Evolutionary conservation across 441 rosid genomes (phyloP), one percentile per base, ranked within the genome.

Genomic region (Pelargonium australe): DNA sequence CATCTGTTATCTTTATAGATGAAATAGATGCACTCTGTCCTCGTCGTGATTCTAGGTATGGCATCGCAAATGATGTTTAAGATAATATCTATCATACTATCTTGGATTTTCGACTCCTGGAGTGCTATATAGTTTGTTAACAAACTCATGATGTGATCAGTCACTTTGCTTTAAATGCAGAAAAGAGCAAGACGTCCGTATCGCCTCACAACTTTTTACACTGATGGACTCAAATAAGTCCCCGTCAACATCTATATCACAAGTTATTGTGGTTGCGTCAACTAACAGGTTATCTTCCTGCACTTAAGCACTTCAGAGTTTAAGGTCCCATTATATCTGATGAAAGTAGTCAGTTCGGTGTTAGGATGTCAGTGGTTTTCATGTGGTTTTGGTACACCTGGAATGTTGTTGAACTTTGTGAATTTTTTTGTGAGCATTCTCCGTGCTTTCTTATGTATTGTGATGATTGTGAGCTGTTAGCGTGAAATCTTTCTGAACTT

Each of bases 21-120:
- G 99, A 95, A 78, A 86, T 95, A 40, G 97, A 95, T 72, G 94
- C 86, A 13, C 83, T 95, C 20, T 95, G 94, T 75, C 96, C 96
- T 74, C 89, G 84, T 2, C 95, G 92, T 72, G 85, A 76, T 83
- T 84, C 85, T 71, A 80, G 93, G 98, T 89, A 78, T 68, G 69
- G 13, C 65, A 62, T 19, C 67, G 8, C 14, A 37, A 19, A 0
- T 62, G 40, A 53, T 49, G 19, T 13, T 60, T 2, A 53, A 68
- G 13, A 31, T n/a, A 63, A 34, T 72, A 8, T 60, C 2, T 10
- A 60, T 4, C 63, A 6, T 11, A 9, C 8, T 20, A 34, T 10
- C 63, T 7, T 58, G 7, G 12, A 47, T 47, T 19, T 58, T 8
- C 20, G n/a, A 16, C 51, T 17, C 14, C 10, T 60, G 0, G 44